phyloP scores from a whole-genome alignment of 1,284 basidiomycete species.

The Chalciporus sp. region DNA sequence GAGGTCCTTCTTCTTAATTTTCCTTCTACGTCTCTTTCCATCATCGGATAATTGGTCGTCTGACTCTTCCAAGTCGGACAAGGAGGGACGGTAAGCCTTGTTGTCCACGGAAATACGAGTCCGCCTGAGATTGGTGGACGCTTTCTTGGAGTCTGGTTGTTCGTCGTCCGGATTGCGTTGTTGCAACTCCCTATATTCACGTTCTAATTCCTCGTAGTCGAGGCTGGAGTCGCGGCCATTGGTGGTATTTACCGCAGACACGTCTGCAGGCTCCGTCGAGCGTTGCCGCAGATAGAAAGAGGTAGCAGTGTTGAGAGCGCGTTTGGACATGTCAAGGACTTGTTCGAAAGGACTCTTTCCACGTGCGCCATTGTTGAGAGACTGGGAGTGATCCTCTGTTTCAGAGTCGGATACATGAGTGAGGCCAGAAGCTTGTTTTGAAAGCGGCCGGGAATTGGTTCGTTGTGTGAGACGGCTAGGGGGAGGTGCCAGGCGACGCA shows the following conservation, averaged over 20 bases:
- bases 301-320: constrained; percentile 50
- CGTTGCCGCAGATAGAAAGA: constrained; percentile 62
- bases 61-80: constrained; percentile 60
- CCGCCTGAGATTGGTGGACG: constrained; percentile 44
- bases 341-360: constrained; percentile 67
- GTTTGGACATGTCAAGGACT: constrained; percentile 54
- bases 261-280: constrained; percentile 51
- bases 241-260: constrained; percentile 27
- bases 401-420: constrained; percentile 65
- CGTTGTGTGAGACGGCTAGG: constrained; percentile 45
- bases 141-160: constrained; percentile 33
- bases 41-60: constrained; percentile 63
- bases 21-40: constrained; percentile 52
- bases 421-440: constrained; percentile 50
- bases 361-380: constrained; percentile 34
- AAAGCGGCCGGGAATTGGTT: constrained; percentile 41
- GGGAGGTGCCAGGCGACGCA: constrained; percentile 59
- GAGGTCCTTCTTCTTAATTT: constrained; percentile 57
- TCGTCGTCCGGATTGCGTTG: constrained; percentile 39
- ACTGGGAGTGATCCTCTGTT: constrained; percentile 46
- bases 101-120: constrained; percentile 73
- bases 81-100: constrained; percentile 72
- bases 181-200: constrained; percentile 45
- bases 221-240: constrained; percentile 63
- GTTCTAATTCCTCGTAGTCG: constrained; percentile 76